These are phyloP conservation scores for Medicago lupulina DNA, from an alignment of 306 rosid genomes.

Conservation along the genomic window DNA sequence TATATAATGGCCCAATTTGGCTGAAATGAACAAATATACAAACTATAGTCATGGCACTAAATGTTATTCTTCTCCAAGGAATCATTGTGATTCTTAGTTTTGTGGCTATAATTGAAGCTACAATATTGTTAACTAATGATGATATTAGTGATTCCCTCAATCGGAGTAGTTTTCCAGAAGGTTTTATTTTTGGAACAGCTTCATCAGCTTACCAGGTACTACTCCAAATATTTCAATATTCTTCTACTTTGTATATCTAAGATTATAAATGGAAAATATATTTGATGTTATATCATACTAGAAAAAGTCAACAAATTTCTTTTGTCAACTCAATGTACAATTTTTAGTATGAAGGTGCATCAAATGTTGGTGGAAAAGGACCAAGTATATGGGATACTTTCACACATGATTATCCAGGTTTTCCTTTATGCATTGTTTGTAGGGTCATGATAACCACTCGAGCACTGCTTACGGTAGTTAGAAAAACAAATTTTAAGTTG, in stretches of 20 bases:
- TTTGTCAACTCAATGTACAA: not conserved
- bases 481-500: no score
- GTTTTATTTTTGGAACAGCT: conserved; percentile 24
- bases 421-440: no score
- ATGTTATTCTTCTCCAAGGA: not conserved
- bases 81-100: not conserved
- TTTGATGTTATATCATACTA: no score
- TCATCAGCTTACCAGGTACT: no score
- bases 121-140: not conserved
- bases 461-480: no score
- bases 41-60: not conserved
- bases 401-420: not conserved
- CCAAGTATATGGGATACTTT: not conserved
- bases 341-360: not conserved
- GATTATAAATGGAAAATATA: no score
- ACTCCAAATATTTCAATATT: no score
- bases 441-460: no score
- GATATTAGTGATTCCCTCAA: not conserved
- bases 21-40: not conserved
- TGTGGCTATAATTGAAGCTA: not conserved
- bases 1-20: not conserved
- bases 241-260: no score
- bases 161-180: conserved; percentile 26
- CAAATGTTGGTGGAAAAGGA: not conserved
- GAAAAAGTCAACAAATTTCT: no score